Evolutionary conservation across 257 asterid genomes (phyloP).

Genomic region (Fraxinus excelsior): DNA sequence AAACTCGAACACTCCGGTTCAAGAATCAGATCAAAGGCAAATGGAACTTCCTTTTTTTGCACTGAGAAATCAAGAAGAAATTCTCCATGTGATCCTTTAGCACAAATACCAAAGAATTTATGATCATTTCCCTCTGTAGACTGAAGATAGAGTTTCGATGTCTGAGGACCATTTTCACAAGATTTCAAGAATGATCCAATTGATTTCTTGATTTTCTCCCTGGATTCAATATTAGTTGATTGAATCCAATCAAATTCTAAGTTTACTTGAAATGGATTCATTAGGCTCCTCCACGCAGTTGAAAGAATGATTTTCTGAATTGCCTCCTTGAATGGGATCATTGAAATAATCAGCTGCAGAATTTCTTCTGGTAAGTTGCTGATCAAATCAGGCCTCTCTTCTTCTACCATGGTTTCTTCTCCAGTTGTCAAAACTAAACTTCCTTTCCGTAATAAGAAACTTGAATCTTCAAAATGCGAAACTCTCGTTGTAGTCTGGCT

Average conservation of each 20-base stretch:
- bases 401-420: conserved; percentile 14
- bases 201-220: not conserved
- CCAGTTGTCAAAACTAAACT: not conserved
- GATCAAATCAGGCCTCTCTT: conserved; percentile 19
- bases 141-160: conserved; percentile 12
- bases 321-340: conserved; percentile 26
- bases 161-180: not conserved
- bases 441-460: too few relatives aligned
- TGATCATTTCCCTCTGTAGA: not conserved
- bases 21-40: conserved; percentile 3
- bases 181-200: not conserved
- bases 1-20: not conserved
- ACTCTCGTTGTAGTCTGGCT: too few relatives aligned
- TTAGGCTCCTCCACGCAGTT: conserved; percentile 23
- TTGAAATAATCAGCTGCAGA: conserved; percentile 16
- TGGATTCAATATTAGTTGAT: not conserved
- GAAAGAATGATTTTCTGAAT: conserved; percentile 20
- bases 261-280: not conserved
- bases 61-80: conserved; percentile 26
- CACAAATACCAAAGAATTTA: not conserved
- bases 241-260: not conserved
- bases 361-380: conserved; percentile 24
- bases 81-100: conserved; percentile 20
- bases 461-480: not conserved
- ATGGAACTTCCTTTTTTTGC: not conserved